phyloP scores from a whole-genome alignment of 257 asterid genomes.

The Agastache rugosa region DNA sequence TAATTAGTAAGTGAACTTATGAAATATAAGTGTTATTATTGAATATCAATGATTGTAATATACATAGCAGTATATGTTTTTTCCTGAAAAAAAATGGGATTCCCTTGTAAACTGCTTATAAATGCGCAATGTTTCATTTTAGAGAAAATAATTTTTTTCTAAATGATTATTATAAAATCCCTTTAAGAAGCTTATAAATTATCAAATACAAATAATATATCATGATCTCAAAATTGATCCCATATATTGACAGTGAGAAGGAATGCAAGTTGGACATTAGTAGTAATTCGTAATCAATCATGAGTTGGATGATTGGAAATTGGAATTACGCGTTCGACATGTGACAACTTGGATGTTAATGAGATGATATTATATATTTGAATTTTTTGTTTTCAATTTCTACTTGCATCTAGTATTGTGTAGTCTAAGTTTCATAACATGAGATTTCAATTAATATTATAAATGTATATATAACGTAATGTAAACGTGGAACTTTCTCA shows the following conservation, averaged over 20 bases:
- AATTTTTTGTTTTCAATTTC: neutral
- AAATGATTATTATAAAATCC: too few relatives aligned
- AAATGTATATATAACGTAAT: neutral
- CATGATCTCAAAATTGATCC: too few relatives aligned
- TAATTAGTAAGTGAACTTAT: too few relatives aligned
- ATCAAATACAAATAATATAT: too few relatives aligned
- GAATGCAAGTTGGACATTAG: neutral
- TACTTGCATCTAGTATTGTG: neutral
- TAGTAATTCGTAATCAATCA: neutral
- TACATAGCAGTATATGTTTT: too few relatives aligned
- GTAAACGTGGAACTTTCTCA: constrained; percentile 6
- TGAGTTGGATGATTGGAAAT: constrained; percentile 11
- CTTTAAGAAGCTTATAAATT: too few relatives aligned
- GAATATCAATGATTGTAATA: too few relatives aligned
- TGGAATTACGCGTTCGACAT: constrained; percentile 38
- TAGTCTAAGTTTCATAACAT: neutral
- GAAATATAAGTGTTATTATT: too few relatives aligned
- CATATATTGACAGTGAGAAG: neutral
- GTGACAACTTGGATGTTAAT: constrained; percentile 10
- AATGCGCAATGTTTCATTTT: too few relatives aligned
- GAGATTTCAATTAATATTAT: neutral
- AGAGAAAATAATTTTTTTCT: too few relatives aligned
- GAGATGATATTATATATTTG: neutral
- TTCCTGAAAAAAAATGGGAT: too few relatives aligned
- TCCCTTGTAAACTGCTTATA: too few relatives aligned